Evolutionary conservation across 768 basidiomycete species (phyloP).

Genomic region (Lactarius vividus): DNA sequence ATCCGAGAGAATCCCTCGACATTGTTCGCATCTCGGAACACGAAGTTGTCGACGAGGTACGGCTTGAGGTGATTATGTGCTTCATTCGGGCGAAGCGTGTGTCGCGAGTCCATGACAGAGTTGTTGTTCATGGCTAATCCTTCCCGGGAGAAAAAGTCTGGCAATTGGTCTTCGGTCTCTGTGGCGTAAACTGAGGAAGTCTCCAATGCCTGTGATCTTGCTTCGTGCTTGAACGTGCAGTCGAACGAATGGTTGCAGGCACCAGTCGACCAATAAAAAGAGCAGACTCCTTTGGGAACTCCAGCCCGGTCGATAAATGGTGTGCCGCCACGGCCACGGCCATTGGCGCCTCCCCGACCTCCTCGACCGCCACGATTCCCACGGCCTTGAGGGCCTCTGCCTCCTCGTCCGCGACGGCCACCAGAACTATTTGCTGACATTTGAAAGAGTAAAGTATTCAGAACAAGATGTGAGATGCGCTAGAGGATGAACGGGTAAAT

Average conservation of each 20-base stretch:
- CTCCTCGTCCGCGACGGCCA: not conserved
- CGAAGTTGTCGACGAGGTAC: conserved; percentile 30
- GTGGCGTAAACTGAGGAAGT: not conserved
- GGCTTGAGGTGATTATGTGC: conserved; percentile 33
- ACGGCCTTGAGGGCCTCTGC: conserved; percentile 1
- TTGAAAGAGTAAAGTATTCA: not conserved
- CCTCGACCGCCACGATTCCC: conserved; percentile 22
- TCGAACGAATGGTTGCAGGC: conserved; percentile 31
- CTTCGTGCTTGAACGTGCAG: conserved; percentile 32
- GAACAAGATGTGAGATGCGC: not conserved
- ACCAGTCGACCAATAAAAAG: conserved; percentile 34
- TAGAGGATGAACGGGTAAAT: too few species aligned
- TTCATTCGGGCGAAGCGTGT: conserved; percentile 28
- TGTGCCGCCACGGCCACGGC: conserved; percentile 19
- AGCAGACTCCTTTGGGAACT: conserved; percentile 31
- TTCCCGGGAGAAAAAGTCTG: conserved; percentile 30
- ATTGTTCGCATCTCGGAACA: conserved; percentile 28
- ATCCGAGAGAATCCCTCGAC: conserved; percentile 33
- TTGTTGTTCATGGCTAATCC: conserved; percentile 29
- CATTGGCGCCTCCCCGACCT: conserved; percentile 19
- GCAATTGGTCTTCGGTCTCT: conserved; percentile 4
- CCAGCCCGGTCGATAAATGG: conserved; percentile 4
- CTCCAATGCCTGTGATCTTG: conserved; percentile 11
- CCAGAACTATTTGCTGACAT: conserved; percentile 10
- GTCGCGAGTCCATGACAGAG: conserved; percentile 14